Evolutionary conservation across 495 filamentous ascomycete species (phyloP).

Genomic region (Aspergillus wentii): DNA sequence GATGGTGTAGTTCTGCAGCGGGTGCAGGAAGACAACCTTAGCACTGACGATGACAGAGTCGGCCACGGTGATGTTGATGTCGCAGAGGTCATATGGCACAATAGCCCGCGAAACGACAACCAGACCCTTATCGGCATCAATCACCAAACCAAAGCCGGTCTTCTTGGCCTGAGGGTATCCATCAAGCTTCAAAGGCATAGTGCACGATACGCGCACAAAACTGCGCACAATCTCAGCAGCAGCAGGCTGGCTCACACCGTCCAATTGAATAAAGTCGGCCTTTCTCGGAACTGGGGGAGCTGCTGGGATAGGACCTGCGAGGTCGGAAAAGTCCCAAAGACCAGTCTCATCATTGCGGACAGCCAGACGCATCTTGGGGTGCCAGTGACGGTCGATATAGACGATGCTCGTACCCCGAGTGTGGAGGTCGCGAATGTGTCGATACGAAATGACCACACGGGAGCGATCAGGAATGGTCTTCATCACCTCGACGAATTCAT

Average conservation of each 20-base stretch:
- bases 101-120: slow-evolving; percentile 91
- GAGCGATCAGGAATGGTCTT: slow-evolving; percentile 81
- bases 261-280: slow-evolving; percentile 85
- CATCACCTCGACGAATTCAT: slow-evolving; percentile 89
- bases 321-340: slow-evolving; percentile 89
- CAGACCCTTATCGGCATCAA: slow-evolving; percentile 92
- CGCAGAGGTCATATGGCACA: slow-evolving; percentile 93
- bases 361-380: slow-evolving; percentile 86
- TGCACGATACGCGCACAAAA: slow-evolving; percentile 88
- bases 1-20: slow-evolving; percentile 95
- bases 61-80: slow-evolving; percentile 90
- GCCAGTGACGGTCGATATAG: slow-evolving; percentile 93
- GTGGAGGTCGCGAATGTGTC: slow-evolving; percentile 91
- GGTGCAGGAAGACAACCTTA: slow-evolving; percentile 94
- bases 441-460: slow-evolving; percentile 88
- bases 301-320: slow-evolving; percentile 74
- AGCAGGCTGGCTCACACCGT: slow-evolving; percentile 82
- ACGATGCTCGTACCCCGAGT: slow-evolving; percentile 90
- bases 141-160: slow-evolving; percentile 90
- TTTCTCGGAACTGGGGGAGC: slow-evolving; percentile 63
- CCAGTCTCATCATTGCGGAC: slow-evolving; percentile 87
- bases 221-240: slow-evolving; percentile 88
- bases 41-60: slow-evolving; percentile 92
- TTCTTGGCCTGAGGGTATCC: slow-evolving; percentile 90
- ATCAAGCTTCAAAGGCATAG: slow-evolving; percentile 92